A percentile compares a stretch with the other conserved stretches of the same genome.
Conservation (phyloP, 208 protist genomes). For the Trypanosoma theileri region DNA sequence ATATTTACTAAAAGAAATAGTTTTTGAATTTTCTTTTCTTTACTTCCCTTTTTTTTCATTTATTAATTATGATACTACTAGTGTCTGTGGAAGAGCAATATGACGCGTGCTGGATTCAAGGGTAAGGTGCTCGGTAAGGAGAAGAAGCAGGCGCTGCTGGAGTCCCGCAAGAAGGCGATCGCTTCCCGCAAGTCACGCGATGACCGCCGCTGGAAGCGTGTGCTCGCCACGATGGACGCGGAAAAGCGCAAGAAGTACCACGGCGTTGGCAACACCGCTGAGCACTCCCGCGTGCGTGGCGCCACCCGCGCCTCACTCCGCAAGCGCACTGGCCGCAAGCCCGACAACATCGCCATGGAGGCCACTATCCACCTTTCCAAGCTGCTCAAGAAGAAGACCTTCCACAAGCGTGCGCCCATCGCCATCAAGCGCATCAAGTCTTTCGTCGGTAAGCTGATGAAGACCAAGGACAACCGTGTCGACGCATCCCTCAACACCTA, state of each 20-base stretch:
- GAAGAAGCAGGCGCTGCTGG: slow-evolving; percentile 76
- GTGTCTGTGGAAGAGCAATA: slow-evolving; percentile 31
- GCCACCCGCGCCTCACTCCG: slow-evolving; percentile 77
- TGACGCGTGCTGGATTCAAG: slow-evolving; percentile 82
- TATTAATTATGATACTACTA: slow-evolving; percentile 5
- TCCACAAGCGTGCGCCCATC: slow-evolving; percentile 96
- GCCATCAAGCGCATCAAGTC: slow-evolving; percentile 95
- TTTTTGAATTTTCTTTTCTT: slow-evolving; percentile 16
- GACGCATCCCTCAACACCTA: slow-evolving; percentile 96
- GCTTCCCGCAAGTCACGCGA: slow-evolving; percentile 82
- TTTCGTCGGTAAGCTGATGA: slow-evolving; percentile 95
- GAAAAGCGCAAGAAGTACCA: slow-evolving; percentile 86
- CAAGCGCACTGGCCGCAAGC: slow-evolving; percentile 84
- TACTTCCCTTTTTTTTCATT: slow-evolving; percentile 4
- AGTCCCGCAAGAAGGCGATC: slow-evolving; percentile 67
- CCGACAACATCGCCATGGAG: slow-evolving; percentile 92
- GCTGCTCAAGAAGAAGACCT: slow-evolving; percentile 94
- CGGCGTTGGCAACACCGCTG: slow-evolving; percentile 85
- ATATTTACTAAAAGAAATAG: background rate
- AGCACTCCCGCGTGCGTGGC: slow-evolving; percentile 84
- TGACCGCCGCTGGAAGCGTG: slow-evolving; percentile 88
- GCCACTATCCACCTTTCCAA: slow-evolving; percentile 98
- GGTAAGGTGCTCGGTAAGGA: slow-evolving; percentile 81
- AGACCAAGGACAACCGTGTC: slow-evolving; percentile 97
- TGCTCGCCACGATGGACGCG: slow-evolving; percentile 84